Conservation (phyloP, 257 asterid species). For the Mitragyna speciosa region DNA sequence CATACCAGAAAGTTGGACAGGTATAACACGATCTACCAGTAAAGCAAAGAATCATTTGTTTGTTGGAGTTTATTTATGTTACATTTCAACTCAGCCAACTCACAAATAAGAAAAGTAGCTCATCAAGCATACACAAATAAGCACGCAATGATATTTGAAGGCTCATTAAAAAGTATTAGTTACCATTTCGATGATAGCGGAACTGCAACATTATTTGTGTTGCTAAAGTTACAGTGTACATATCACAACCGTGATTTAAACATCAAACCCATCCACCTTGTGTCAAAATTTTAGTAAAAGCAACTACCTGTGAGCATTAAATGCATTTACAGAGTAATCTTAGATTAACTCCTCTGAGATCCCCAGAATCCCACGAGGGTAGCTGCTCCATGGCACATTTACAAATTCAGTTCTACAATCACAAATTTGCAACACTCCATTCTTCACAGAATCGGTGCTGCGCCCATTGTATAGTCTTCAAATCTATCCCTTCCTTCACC, state of each 20-base stretch:
- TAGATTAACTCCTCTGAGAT: not conserved
- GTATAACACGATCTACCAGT: not conserved
- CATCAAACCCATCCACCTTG: not conserved
- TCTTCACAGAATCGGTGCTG: conserved; percentile 50
- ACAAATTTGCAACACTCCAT: not conserved
- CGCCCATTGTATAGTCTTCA: conserved; percentile 86
- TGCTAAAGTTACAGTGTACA: not conserved
- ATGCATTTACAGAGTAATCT: not conserved
- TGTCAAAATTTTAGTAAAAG: not conserved
- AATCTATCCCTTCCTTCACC: conserved; percentile 90
- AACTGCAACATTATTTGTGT: not conserved
- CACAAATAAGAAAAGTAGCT: not conserved
- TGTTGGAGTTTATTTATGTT: not conserved
- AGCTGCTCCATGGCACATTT: not conserved
- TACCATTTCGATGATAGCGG: not conserved
- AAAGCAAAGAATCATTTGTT: not conserved
- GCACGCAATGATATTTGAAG: not conserved
- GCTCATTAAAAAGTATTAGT: not conserved
- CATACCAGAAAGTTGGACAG: not conserved
- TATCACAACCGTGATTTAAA: not conserved
- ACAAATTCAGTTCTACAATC: not conserved
- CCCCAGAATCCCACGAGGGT: not conserved
- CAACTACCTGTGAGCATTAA: not conserved
- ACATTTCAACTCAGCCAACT: not conserved
- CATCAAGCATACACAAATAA: not conserved